Evolutionary conservation across 176 grass and related monocot genomes (phyloP).

Genomic region (Carex myosuroides): DNA sequence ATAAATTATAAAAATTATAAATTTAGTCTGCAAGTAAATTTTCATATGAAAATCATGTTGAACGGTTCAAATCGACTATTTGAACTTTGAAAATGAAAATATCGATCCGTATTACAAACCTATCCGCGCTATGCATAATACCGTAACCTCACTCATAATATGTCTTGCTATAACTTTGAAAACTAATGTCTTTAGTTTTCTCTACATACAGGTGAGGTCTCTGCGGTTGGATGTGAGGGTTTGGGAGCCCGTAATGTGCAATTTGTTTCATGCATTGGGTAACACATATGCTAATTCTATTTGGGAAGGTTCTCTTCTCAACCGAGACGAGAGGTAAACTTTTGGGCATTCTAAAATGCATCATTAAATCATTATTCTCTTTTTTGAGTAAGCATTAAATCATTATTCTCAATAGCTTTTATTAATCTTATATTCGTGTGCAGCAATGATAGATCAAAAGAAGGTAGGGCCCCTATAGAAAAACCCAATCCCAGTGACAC

Average conservation of each 20-base stretch:
- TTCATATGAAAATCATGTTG: no score
- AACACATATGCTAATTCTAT: conserved; percentile 87
- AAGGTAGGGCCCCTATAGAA: conserved; percentile 44
- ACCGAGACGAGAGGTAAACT: conserved; percentile 58
- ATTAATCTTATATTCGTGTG: conserved; percentile 2
- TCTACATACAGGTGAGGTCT: conserved; percentile 73
- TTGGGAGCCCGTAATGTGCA: conserved; percentile 80
- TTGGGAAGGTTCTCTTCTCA: conserved; percentile 84
- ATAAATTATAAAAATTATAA: no score
- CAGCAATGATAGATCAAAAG: conserved; percentile 58
- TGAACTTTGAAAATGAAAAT: no score
- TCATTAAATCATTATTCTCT: conserved; percentile 7
- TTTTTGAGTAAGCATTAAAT: not conserved
- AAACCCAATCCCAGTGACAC: conserved; percentile 76
- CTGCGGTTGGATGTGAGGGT: conserved; percentile 90
- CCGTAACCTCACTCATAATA: no score
- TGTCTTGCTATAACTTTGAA: no score
- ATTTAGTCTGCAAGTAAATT: no score
- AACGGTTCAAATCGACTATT: no score
- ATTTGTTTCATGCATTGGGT: conserved; percentile 80
- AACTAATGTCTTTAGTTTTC: not conserved
- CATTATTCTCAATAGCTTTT: conserved; percentile 16
- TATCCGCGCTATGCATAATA: no score
- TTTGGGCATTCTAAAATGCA: not conserved
- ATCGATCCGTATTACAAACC: no score